phyloP scores from a whole-genome alignment of 1,284 basidiomycete genomes.

The Lignosus rhinocerotis region DNA sequence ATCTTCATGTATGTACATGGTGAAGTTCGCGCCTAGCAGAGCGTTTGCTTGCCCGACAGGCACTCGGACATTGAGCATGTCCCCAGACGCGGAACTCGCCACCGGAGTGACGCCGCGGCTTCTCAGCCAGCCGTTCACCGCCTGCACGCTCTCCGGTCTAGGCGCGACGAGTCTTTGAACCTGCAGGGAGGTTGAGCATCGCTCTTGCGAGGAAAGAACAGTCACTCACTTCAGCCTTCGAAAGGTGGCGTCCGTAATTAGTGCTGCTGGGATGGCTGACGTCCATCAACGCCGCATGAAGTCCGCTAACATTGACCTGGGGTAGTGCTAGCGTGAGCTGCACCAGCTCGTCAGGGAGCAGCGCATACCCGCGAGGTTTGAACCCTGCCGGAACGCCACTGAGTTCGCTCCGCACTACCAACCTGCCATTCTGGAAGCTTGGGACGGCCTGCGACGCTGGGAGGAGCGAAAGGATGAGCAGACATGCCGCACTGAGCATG shows the following conservation, averaged over 20 bases:
- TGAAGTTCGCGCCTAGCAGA: slow-evolving; percentile 39
- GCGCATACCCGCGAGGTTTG: not conserved
- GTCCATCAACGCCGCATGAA: slow-evolving; percentile 11
- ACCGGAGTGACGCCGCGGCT: slow-evolving; percentile 34
- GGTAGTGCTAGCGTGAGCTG: slow-evolving; percentile 2
- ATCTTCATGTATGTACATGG: slow-evolving; percentile 36
- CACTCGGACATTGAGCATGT: slow-evolving; percentile 21
- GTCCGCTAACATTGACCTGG: not conserved
- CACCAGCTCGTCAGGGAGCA: not conserved
- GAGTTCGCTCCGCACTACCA: not conserved
- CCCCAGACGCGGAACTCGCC: slow-evolving; percentile 31
- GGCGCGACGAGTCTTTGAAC: slow-evolving; percentile 37
- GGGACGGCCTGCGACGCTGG: not conserved
- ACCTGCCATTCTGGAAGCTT: not conserved
- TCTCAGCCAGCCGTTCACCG: slow-evolving; percentile 39
- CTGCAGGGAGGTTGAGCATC: slow-evolving; percentile 26
- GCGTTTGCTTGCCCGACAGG: slow-evolving; percentile 36
- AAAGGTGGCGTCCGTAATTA: slow-evolving; percentile 20
- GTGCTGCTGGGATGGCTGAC: slow-evolving; percentile 20
- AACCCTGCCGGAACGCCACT: not conserved
- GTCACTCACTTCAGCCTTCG: slow-evolving; percentile 10
- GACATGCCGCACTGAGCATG: not conserved
- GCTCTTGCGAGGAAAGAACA: not conserved
- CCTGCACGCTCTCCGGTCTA: slow-evolving; percentile 31
- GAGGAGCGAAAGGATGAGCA: slow-evolving; percentile 1